These are phyloP conservation scores for Botrytis tulipae DNA, from an alignment of 2,329 filamentous ascomycete species.

Conservation along the genomic window DNA sequence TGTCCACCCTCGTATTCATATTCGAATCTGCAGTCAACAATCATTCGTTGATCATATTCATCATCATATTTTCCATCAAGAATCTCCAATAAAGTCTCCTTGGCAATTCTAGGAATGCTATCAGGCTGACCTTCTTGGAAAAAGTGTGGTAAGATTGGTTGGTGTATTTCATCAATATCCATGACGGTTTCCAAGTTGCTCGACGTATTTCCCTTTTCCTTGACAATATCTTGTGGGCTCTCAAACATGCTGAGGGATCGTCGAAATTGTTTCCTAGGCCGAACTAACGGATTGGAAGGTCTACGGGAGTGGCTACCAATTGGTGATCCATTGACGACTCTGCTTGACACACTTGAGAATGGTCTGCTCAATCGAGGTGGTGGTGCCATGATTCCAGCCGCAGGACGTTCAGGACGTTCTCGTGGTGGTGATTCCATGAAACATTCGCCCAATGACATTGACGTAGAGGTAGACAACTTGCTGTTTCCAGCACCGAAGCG, in stretches of 20 bases:
- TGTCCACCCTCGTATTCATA: constrained; percentile 98
- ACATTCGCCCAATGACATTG: constrained; percentile 74
- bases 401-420: constrained; percentile 60
- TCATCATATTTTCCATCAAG: constrained; percentile 80
- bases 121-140: constrained; percentile 76
- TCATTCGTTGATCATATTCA: constrained; percentile 74
- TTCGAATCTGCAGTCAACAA: constrained; percentile 97
- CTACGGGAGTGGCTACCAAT: constrained; percentile 69
- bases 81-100: constrained; percentile 78
- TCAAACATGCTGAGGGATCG: constrained; percentile 98
- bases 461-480: constrained; percentile 51
- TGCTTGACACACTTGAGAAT: constrained; percentile 60
- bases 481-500: constrained; percentile 62
- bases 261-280: constrained; percentile 84
- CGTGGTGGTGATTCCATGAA: constrained; percentile 76
- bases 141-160: constrained; percentile 80
- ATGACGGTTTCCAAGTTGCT: constrained; percentile 70
- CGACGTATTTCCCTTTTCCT: constrained; percentile 62
- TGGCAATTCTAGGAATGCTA: constrained; percentile 82
- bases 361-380: constrained; percentile 61
- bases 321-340: constrained; percentile 66
- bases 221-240: constrained; percentile 82
- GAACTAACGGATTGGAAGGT: constrained; percentile 66
- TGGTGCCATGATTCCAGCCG: constrained; percentile 53
- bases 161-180: constrained; percentile 76